A percentile compares a stretch with the other conserved stretches of the same genome.
phyloP scores from a whole-genome alignment of 352 stramenopile genomes.

The Globisporangium parvum region DNA sequence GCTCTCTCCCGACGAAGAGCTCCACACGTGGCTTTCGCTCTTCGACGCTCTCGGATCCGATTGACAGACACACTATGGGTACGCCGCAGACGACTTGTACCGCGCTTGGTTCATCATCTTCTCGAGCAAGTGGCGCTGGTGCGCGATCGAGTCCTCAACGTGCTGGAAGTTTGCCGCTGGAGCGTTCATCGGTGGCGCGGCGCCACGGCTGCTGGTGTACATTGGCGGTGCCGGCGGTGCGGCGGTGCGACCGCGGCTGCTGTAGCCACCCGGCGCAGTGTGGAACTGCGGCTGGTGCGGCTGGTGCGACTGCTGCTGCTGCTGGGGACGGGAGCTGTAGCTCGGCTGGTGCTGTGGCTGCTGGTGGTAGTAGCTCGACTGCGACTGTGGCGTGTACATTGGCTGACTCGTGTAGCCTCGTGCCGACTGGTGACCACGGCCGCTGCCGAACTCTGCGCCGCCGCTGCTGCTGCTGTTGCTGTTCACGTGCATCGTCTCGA shows the following conservation, averaged over 20 bases:
- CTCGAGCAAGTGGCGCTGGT: conserved; percentile 52
- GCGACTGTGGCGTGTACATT: conserved; percentile 6
- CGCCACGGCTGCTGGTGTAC: conserved; percentile 5
- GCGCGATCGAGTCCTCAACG: conserved; percentile 59
- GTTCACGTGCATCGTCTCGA: conserved; percentile 6
- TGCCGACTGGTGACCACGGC: neutral
- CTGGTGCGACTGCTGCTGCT: neutral
- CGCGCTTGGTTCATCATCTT: conserved; percentile 57
- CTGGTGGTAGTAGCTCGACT: neutral
- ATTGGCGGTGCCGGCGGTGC: neutral
- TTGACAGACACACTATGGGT: neutral
- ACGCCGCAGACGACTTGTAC: conserved; percentile 18
- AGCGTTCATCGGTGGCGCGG: neutral
- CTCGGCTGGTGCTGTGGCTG: conserved; percentile 3
- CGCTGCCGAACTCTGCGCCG: conserved; percentile 1
- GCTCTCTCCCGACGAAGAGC: conserved; percentile 9
- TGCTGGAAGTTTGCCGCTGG: conserved; percentile 23
- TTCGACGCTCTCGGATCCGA: neutral
- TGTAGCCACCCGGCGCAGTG: neutral
- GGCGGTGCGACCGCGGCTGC: neutral
- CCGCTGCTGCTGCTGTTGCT: neutral
- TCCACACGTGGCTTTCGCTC: neutral
- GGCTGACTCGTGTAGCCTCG: neutral
- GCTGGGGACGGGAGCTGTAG: neutral
- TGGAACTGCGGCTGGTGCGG: neutral